Percentiles rank a stretch among this genome's conserved stretches.
Evolutionary conservation across 129 eudicot species (phyloP).

Genomic region (Tanacetum coccineum): DNA sequence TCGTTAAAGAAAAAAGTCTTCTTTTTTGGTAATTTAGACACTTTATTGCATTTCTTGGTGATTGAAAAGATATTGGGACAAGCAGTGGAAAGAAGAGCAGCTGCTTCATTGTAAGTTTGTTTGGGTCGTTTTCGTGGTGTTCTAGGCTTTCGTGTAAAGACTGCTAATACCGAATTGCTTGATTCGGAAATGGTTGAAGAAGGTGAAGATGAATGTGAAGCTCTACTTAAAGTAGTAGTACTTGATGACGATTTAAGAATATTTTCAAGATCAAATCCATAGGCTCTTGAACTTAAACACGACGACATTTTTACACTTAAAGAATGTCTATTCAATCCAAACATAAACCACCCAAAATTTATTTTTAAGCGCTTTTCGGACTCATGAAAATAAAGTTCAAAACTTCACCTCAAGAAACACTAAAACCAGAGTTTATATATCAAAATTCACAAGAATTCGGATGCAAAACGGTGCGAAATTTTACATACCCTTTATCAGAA

Average conservation of each 20-base stretch:
- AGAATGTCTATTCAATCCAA: slow-evolving; percentile 3
- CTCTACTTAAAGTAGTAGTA: slow-evolving; percentile 35
- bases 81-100: slow-evolving; percentile 72
- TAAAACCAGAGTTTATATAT: neutral
- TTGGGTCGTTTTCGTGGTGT: slow-evolving; percentile 86
- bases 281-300: slow-evolving; percentile 54
- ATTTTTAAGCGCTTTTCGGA: neutral
- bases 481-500: slow-evolving; percentile 1
- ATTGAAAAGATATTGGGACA: slow-evolving; percentile 62
- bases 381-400: neutral
- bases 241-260: slow-evolving; percentile 56
- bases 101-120: slow-evolving; percentile 87
- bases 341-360: neutral
- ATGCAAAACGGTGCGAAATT: neutral
- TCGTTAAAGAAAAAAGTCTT: slow-evolving; percentile 32
- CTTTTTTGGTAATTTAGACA: slow-evolving; percentile 42
- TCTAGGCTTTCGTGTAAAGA: slow-evolving; percentile 68
- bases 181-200: slow-evolving; percentile 84
- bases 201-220: slow-evolving; percentile 71
- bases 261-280: slow-evolving; percentile 49
- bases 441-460: neutral
- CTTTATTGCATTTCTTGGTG: slow-evolving; percentile 46
- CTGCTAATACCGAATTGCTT: slow-evolving; percentile 60
- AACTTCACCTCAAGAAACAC: neutral
- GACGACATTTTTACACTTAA: slow-evolving; percentile 45